Conservation (phyloP, 2,329 filamentous ascomycete species). For the Fusarium citri region DNA sequence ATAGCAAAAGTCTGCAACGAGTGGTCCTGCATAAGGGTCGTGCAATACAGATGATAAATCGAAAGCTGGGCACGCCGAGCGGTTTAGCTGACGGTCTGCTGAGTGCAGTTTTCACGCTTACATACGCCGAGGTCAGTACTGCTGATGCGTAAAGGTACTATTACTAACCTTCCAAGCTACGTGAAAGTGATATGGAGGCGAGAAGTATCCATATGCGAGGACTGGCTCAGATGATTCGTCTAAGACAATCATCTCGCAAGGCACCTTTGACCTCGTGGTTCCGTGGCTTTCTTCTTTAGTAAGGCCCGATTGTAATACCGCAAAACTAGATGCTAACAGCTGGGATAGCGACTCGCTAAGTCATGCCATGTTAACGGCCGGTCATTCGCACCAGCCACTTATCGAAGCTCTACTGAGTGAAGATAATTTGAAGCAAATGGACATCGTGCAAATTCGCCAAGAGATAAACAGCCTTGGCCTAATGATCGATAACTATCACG, state of each 20-base stretch:
- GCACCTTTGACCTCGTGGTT: conserved; percentile 7
- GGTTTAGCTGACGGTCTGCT: conserved; percentile 35
- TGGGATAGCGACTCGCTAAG: conserved; percentile 25
- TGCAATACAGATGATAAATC: conserved; percentile 34
- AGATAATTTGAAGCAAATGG: neutral
- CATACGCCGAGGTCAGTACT: conserved; percentile 23
- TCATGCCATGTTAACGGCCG: conserved; percentile 1
- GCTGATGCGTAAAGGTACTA: accelerated
- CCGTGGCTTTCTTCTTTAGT: conserved; percentile 21
- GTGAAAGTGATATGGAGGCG: conserved; percentile 20
- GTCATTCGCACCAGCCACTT: conserved; percentile 19
- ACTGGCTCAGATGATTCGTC: conserved; percentile 15
- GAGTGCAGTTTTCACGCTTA: conserved; percentile 38
- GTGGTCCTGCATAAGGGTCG: conserved; percentile 6
- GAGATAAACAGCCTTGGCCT: neutral
- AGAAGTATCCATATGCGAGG: conserved; percentile 29
- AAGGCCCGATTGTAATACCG: accelerated
- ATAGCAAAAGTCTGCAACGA: neutral
- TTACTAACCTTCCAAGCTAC: conserved; percentile 7
- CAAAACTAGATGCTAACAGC: accelerated
- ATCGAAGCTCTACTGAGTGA: conserved; percentile 26
- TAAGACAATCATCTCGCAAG: conserved; percentile 9
- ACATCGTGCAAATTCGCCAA: conserved; percentile 7
- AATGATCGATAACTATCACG: neutral
- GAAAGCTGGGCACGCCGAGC: neutral